Base-by-base conservation (phyloP, 192 early-diverging fungal species). In the Coemansia sp. region DNA sequence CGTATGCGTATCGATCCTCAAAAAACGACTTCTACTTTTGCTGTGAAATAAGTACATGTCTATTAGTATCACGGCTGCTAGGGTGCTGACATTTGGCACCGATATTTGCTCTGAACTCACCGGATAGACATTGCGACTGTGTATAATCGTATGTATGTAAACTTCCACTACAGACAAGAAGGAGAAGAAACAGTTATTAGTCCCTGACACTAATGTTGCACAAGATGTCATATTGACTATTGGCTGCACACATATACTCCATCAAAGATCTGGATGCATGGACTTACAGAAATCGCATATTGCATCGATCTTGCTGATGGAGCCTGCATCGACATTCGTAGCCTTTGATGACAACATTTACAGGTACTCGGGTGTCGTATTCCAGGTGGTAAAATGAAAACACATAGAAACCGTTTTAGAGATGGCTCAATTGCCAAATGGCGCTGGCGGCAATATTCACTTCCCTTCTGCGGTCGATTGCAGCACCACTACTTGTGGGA, bases 251-350 rank as follows among this genome's bases (percentile, higher is more conserved):
- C 23, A 48, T 25, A 48, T 23, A 9, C n/a, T n/a, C n/a, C n/a
- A n/a, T n/a, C n/a, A n/a, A n/a, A n/a, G n/a, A n/a, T n/a, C n/a
- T n/a, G n/a, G n/a, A n/a, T n/a, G n/a, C n/a, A n/a, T n/a, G n/a
- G n/a, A 29, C 75, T 65, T 72, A 79, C 75, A 61, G 57, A 79
- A 79, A 45, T 72, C 75, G 45, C 75, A 59, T 31, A 79, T 57
- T 20, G 70, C 62, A n/a, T 79, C 70, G 15, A 69, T 11, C 42
- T 65, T 72, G 53, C 57, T 62, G 23, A 69, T 72, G 11, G 62
- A n/a, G 13, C 29, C 30, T 54, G 17, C n/a, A 54, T 29, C 52
- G 17, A 30, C 52, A 6, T 30, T 54, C 14, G 29, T 19, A n/a
- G n/a, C n/a, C 14, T 31, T 54, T 54, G 52, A 10, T 54, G 52